phyloP scores from a whole-genome alignment of 345 rosid species.

The Clarkia xantiana region DNA sequence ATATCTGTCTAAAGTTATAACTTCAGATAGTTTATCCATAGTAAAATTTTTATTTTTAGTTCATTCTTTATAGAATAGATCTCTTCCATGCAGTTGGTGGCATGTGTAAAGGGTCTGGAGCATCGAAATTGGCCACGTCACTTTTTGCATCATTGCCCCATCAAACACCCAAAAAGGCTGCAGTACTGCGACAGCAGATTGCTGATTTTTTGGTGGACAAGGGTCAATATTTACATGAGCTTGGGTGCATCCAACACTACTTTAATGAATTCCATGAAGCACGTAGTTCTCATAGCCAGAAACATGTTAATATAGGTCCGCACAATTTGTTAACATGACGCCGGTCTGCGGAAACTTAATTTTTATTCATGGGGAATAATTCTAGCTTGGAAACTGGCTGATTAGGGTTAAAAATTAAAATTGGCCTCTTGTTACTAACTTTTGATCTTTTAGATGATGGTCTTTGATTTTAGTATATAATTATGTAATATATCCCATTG shows the following conservation, averaged over 20 bases:
- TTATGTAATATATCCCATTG: constrained; percentile 11
- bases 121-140: constrained; percentile 82
- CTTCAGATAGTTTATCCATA: background rate
- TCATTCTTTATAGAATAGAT: constrained; percentile 47
- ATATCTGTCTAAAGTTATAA: background rate
- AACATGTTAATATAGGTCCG: constrained; percentile 49
- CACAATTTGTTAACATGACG: constrained; percentile 8
- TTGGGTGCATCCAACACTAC: constrained; percentile 37
- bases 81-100: constrained; percentile 77
- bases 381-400: background rate
- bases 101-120: constrained; percentile 54
- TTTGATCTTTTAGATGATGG: background rate
- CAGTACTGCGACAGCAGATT: constrained; percentile 25
- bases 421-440: background rate
- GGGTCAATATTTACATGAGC: constrained; percentile 20
- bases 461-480: background rate
- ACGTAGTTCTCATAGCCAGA: constrained; percentile 28
- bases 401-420: background rate
- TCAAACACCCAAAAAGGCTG: constrained; percentile 31
- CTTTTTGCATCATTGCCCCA: constrained; percentile 61
- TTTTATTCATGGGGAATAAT: background rate
- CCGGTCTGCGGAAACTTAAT: too few relatives aligned
- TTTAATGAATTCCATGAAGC: constrained; percentile 44
- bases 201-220: constrained; percentile 28
- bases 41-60: constrained; percentile 8